These are phyloP conservation scores for Aspergillus vadensis DNA, from an alignment of 2,329 filamentous ascomycete species.

Conservation along the genomic window DNA sequence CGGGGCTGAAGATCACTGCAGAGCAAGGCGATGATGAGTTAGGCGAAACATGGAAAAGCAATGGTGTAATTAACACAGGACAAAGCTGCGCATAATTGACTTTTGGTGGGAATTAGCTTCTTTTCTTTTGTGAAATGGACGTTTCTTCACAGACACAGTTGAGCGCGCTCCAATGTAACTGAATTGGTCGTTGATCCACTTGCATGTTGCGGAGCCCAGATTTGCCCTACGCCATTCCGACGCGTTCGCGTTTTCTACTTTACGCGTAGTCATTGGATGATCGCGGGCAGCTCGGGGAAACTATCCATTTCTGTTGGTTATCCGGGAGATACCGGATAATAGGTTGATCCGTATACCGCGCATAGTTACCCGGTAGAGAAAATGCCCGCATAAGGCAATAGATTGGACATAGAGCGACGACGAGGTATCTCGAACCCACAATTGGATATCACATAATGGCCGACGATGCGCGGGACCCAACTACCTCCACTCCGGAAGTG, in stretches of 20 bases:
- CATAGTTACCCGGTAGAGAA: constrained; percentile 18
- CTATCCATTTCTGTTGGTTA: constrained; percentile 7
- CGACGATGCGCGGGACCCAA: constrained; percentile 40
- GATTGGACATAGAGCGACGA: constrained; percentile 8
- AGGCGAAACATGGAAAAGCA: constrained; percentile 29
- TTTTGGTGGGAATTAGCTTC: neutral
- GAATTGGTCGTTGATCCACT: constrained; percentile 11
- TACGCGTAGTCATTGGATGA: constrained; percentile 27
- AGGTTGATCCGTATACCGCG: constrained; percentile 10
- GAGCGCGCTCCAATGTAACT: constrained; percentile 13
- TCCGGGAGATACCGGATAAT: constrained; percentile 12
- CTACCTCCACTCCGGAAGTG: constrained; percentile 12
- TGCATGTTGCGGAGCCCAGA: constrained; percentile 19
- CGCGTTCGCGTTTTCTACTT: constrained; percentile 41
- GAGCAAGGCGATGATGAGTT: constrained; percentile 15
- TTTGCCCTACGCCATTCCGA: constrained; percentile 24
- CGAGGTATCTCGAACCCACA: constrained; percentile 1
- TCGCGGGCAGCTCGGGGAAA: constrained; percentile 24
- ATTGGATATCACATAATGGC: constrained; percentile 36
- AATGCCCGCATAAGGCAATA: neutral
- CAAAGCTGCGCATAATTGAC: constrained; percentile 17
- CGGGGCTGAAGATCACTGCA: constrained; percentile 27
- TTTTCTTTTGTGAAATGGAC: neutral
- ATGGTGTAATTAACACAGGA: constrained; percentile 4
- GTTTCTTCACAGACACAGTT: constrained; percentile 4